Conservation (phyloP, 2,329 filamentous ascomycete species). For the Annulohypoxylon truncatum region DNA sequence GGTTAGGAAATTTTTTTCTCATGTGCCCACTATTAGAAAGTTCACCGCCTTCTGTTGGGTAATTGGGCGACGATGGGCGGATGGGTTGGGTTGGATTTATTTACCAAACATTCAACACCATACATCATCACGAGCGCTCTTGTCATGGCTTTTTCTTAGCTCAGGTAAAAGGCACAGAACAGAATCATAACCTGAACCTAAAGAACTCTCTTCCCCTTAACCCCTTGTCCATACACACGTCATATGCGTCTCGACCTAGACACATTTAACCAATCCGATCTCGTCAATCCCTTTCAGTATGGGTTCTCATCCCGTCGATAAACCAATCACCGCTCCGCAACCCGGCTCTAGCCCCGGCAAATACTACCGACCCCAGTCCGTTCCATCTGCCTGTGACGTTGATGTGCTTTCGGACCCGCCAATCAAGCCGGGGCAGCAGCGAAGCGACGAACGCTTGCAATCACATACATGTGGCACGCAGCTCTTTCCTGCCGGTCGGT, state of each 20-base stretch:
- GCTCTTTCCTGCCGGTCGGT: conserved; percentile 13
- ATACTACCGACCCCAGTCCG: conserved; percentile 28
- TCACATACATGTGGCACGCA: conserved; percentile 21
- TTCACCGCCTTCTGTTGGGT: conserved; percentile 22
- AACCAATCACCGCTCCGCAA: conserved; percentile 28
- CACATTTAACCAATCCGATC: conserved; percentile 25
- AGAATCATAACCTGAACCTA: conserved; percentile 4
- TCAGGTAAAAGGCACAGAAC: conserved; percentile 2
- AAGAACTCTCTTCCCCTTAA: not conserved
- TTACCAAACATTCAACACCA: conserved; percentile 27
- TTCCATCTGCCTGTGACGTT: conserved; percentile 34
- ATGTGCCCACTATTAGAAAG: conserved; percentile 6
- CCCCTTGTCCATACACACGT: conserved; percentile 25
- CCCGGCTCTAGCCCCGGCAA: conserved; percentile 33
- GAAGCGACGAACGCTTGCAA: conserved; percentile 24
- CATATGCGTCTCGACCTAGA: conserved; percentile 33
- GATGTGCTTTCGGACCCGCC: conserved; percentile 25
- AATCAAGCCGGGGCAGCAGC: conserved; percentile 21
- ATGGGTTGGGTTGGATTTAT: conserved; percentile 11
- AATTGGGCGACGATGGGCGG: conserved; percentile 5
- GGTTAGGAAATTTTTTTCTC: conserved; percentile 1
- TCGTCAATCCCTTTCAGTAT: conserved; percentile 14
- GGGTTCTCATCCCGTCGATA: conserved; percentile 3
- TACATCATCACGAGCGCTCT: conserved; percentile 19
- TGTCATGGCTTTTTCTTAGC: conserved; percentile 7